Evolutionary conservation across 2,329 filamentous ascomycete genomes (phyloP).

Genomic region (Thielaviopsis euricoi): DNA sequence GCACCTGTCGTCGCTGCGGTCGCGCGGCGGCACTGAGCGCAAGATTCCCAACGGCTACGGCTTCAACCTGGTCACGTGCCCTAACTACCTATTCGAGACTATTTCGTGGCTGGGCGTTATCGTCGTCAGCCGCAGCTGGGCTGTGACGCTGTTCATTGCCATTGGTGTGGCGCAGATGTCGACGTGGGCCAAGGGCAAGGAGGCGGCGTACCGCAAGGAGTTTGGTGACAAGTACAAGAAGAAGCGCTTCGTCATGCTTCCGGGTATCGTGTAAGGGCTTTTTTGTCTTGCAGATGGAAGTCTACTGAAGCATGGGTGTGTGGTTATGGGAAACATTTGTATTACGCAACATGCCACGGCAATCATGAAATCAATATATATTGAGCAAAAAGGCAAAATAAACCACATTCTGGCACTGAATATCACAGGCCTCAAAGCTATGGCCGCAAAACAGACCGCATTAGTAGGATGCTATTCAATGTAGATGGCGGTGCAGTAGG

Average conservation of each 20-base stretch:
- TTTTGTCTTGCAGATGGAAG: background rate
- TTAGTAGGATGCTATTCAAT: background rate
- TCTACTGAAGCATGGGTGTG: background rate
- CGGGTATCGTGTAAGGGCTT: slow-evolving; percentile 48
- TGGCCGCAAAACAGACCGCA: background rate
- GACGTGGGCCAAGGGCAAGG: slow-evolving; percentile 80
- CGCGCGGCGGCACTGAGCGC: slow-evolving; percentile 64
- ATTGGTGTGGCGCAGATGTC: slow-evolving; percentile 68
- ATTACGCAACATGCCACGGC: background rate
- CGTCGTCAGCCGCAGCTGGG: slow-evolving; percentile 62
- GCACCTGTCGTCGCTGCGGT: slow-evolving; percentile 61
- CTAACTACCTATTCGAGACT: slow-evolving; percentile 92
- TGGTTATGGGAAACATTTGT: background rate
- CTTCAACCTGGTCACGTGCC: slow-evolving; percentile 78
- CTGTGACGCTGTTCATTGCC: slow-evolving; percentile 58
- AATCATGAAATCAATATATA: background rate
- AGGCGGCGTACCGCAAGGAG: slow-evolving; percentile 73
- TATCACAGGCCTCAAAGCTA: background rate
- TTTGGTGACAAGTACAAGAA: slow-evolving; percentile 91
- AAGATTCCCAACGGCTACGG: slow-evolving; percentile 78
- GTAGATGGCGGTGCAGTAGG: background rate
- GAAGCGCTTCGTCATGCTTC: slow-evolving; percentile 74
- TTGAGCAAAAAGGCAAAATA: background rate
- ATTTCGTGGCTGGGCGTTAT: slow-evolving; percentile 74
- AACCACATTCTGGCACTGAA: background rate